phyloP scores from a whole-genome alignment of 2,329 filamentous ascomycete species.

The Pseudogymnoascus sp. region DNA sequence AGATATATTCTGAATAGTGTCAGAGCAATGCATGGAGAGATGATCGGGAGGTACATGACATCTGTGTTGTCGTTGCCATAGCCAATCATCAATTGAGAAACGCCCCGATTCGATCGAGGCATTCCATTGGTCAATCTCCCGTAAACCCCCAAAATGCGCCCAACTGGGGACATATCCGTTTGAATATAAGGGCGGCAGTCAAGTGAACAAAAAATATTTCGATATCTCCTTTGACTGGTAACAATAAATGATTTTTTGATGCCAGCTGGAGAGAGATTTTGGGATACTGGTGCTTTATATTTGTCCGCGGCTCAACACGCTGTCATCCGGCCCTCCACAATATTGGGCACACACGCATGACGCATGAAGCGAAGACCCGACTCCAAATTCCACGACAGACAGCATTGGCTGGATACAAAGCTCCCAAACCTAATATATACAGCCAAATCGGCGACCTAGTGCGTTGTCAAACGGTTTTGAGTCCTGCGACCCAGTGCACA shows the following conservation, averaged over 20 bases:
- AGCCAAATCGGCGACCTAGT: not conserved
- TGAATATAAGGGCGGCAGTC: not conserved
- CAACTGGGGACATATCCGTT: not conserved
- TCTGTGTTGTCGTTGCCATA: not conserved
- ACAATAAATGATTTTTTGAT: not conserved
- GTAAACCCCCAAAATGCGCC: not conserved
- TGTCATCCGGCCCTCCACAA: not conserved
- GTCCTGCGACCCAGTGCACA: not conserved
- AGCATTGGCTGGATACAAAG: not conserved
- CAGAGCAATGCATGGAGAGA: not conserved
- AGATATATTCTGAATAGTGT: slow-evolving; percentile 5
- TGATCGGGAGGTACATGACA: slow-evolving; percentile 3
- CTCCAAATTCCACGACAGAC: not conserved
- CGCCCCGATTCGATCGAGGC: not conserved
- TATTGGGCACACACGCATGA: slow-evolving; percentile 4
- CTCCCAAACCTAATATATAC: not conserved
- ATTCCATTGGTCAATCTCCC: not conserved
- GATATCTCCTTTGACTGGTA: not conserved
- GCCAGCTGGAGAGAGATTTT: not conserved
- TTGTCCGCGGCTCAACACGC: not conserved
- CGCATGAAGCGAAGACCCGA: slow-evolving; percentile 4
- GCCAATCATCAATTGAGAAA: not conserved
- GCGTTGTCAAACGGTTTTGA: not conserved
- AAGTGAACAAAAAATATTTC: not conserved
- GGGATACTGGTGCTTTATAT: not conserved